Conservation (phyloP, 2,329 filamentous ascomycete species). For the Ilyonectria mors-panacis region DNA sequence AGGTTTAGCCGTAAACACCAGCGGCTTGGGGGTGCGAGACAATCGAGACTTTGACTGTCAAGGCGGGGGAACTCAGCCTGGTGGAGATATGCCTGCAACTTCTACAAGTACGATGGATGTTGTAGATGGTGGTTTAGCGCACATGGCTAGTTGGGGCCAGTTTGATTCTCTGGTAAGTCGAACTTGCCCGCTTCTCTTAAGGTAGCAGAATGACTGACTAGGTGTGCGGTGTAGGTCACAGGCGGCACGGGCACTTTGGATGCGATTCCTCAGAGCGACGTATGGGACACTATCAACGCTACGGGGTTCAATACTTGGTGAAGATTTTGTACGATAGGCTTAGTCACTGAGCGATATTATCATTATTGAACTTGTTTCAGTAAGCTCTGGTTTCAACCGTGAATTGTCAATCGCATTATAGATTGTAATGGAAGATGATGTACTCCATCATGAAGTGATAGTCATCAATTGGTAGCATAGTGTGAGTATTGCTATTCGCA, state of each 20-base stretch:
- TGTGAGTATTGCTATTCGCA: too few relatives aligned
- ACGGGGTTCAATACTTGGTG: slow-evolving; percentile 15
- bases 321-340: background rate
- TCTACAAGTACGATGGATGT: slow-evolving; percentile 23
- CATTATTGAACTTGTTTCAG: background rate
- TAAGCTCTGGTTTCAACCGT: background rate
- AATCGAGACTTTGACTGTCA: background rate
- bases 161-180: slow-evolving; percentile 37
- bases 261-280: slow-evolving; percentile 2
- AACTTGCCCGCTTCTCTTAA: background rate
- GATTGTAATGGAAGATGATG: too few relatives aligned
- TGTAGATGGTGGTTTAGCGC: slow-evolving; percentile 8
- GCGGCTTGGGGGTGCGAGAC: background rate
- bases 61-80: background rate
- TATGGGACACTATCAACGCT: slow-evolving; percentile 11
- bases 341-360: background rate
- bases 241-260: slow-evolving; percentile 33
- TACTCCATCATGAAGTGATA: too few relatives aligned
- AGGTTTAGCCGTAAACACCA: background rate
- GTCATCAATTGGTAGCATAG: too few relatives aligned
- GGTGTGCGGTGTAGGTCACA: slow-evolving; percentile 19
- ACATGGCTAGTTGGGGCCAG: slow-evolving; percentile 45
- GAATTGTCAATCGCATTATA: background rate
- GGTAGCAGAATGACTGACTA: background rate
- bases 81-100: background rate